A percentile compares a stretch with the other conserved stretches of the same genome.
Evolutionary conservation across 1,284 basidiomycete genomes (phyloP).

Genomic region (Puccinia novopanici): DNA sequence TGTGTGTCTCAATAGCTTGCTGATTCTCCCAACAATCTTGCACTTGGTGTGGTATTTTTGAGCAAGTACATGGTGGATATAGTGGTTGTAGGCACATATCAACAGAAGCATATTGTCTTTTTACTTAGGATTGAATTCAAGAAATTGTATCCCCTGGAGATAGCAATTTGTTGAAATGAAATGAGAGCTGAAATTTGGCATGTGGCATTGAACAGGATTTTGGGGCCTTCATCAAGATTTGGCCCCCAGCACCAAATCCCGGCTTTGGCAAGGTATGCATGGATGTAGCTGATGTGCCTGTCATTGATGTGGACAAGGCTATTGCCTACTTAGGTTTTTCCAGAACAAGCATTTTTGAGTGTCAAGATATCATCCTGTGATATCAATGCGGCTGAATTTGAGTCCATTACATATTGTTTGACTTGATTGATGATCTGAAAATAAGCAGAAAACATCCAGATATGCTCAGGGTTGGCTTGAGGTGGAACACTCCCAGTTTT

Average conservation of each 20-base stretch:
- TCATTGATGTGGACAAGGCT: constrained; percentile 9
- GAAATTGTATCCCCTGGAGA: constrained; percentile 15
- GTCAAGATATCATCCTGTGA: too few relatives aligned
- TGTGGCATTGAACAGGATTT: constrained; percentile 37
- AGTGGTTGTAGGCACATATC: constrained; percentile 33
- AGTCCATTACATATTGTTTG: not conserved
- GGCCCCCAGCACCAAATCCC: constrained; percentile 38
- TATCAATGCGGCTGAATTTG: not conserved
- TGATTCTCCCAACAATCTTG: constrained; percentile 15
- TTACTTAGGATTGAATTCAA: constrained; percentile 10
- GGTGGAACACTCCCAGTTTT: constrained; percentile 9
- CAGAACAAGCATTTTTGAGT: not conserved
- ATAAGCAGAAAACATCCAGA: not conserved
- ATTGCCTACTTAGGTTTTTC: constrained; percentile 12
- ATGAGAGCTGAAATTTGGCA: constrained; percentile 15
- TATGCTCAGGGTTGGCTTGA: not conserved
- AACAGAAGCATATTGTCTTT: not conserved
- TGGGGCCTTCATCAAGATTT: constrained; percentile 13
- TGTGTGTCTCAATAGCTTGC: not conserved
- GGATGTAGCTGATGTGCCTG: constrained; percentile 20
- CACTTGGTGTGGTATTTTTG: not conserved
- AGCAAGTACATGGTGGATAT: constrained; percentile 25
- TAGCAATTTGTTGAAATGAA: constrained; percentile 19
- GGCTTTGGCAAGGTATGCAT: constrained; percentile 23
- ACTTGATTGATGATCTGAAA: not conserved